phyloP scores from a whole-genome alignment of 345 rosid species.

The rapeseed (Brassica napus) region DNA sequence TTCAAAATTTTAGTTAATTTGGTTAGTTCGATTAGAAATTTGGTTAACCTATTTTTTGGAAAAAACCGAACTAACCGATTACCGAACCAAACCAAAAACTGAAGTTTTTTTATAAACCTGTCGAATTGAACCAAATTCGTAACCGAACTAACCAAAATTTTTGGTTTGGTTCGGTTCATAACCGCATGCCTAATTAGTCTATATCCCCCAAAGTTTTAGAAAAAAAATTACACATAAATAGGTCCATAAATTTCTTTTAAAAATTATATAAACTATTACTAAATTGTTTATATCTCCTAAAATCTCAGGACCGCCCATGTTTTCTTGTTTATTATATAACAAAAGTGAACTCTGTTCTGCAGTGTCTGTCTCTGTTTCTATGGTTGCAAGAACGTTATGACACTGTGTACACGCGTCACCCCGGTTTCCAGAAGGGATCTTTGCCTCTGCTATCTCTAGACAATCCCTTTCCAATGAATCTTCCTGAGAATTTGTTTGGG shows the following conservation, averaged over 20 bases:
- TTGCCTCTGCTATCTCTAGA: slow-evolving; percentile 78
- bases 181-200: not conserved
- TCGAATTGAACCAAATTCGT: too few relatives aligned
- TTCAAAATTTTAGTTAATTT: too few relatives aligned
- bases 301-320: not conserved
- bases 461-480: slow-evolving; percentile 92
- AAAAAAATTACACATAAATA: not conserved
- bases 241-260: not conserved
- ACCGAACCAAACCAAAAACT: too few relatives aligned
- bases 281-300: too few relatives aligned
- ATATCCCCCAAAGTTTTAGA: not conserved
- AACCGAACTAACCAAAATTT: too few relatives aligned
- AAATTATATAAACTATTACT: not conserved
- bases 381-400: slow-evolving; percentile 96
- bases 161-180: too few relatives aligned
- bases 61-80: too few relatives aligned
- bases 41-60: too few relatives aligned
- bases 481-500: slow-evolving; percentile 84
- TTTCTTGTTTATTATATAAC: not conserved
- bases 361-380: slow-evolving; percentile 80
- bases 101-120: too few relatives aligned
- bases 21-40: too few relatives aligned
- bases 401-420: slow-evolving; percentile 76
- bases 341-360: slow-evolving; percentile 21
- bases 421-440: slow-evolving; percentile 91